phyloP scores from a whole-genome alignment of 768 basidiomycete genomes.

The Agrocybe praecox region DNA sequence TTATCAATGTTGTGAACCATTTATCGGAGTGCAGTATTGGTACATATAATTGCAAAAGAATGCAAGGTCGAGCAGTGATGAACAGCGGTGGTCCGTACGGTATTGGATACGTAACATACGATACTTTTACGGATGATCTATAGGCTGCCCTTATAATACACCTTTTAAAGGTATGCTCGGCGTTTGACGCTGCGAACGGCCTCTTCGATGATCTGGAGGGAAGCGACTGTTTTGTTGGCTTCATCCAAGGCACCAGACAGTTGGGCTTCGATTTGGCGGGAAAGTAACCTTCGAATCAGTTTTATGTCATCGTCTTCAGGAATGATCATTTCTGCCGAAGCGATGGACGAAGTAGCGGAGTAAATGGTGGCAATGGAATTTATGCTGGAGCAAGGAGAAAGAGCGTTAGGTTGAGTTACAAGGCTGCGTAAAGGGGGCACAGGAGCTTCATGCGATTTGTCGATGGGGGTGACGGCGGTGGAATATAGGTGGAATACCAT shows the following conservation, averaged over 20 bases:
- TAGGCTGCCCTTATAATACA: neutral
- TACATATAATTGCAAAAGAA: neutral
- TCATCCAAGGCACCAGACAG: conserved; percentile 61
- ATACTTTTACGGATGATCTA: too few relatives aligned
- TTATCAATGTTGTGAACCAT: too few relatives aligned
- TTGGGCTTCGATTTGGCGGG: conserved; percentile 64
- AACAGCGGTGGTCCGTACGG: neutral
- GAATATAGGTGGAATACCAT: conserved; percentile 46
- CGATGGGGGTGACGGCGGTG: conserved; percentile 17
- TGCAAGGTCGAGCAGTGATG: neutral
- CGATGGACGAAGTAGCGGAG: conserved; percentile 40
- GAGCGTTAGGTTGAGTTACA: conserved; percentile 29
- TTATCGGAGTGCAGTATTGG: too few relatives aligned
- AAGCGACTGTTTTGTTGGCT: conserved; percentile 57
- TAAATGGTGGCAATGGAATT: conserved; percentile 44
- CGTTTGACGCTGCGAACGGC: conserved; percentile 60
- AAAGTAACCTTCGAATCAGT: conserved; percentile 59
- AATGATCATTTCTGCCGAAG: conserved; percentile 54
- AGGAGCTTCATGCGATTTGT: conserved; percentile 16
- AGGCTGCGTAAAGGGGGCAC: conserved; percentile 28
- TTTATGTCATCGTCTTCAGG: conserved; percentile 65
- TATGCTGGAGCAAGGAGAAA: conserved; percentile 40
- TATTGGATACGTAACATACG: neutral
- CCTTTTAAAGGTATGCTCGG: conserved; percentile 42
- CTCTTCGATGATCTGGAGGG: conserved; percentile 68